Conservation (phyloP, 805 yeast genomes). For the Starmerella potacharoeniae region DNA sequence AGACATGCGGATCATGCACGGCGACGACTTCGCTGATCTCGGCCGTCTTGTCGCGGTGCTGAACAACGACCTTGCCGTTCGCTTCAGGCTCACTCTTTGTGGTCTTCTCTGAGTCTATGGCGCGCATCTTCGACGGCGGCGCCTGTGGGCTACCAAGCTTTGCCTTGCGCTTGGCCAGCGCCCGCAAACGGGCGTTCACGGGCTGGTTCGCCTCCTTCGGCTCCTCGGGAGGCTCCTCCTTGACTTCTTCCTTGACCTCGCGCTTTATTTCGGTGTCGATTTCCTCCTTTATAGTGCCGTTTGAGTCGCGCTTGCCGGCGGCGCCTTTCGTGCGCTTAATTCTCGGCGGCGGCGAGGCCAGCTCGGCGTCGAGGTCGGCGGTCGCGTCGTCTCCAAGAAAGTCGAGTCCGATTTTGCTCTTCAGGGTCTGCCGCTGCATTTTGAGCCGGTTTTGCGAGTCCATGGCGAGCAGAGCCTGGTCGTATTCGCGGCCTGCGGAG, state of each 20-base stretch:
- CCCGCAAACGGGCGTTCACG: slow-evolving; percentile 58
- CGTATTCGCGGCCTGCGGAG: slow-evolving; percentile 43
- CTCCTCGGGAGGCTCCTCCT: slow-evolving; percentile 5
- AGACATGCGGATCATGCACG: slow-evolving; percentile 59
- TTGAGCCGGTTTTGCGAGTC: slow-evolving; percentile 39
- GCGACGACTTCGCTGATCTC: slow-evolving; percentile 57
- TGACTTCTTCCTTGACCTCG: slow-evolving; percentile 13
- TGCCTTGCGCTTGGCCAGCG: slow-evolving; percentile 88
- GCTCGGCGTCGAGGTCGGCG: slow-evolving; percentile 25
- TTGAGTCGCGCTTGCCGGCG: background rate
- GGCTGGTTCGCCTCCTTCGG: slow-evolving; percentile 8
- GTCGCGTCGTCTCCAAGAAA: slow-evolving; percentile 30
- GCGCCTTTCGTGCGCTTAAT: slow-evolving; percentile 11
- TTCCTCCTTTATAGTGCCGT: slow-evolving; percentile 11
- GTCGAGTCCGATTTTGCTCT: slow-evolving; percentile 35
- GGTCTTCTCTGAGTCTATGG: slow-evolving; percentile 13
- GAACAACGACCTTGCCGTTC: slow-evolving; percentile 64
- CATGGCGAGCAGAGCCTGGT: slow-evolving; percentile 29
- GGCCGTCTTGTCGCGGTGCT: slow-evolving; percentile 45
- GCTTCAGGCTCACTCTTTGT: background rate
- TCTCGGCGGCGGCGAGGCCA: slow-evolving; percentile 14
- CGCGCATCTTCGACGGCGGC: slow-evolving; percentile 23
- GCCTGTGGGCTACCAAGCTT: slow-evolving; percentile 36
- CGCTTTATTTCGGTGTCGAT: slow-evolving; percentile 1
- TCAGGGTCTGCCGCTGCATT: slow-evolving; percentile 39